Conservation (phyloP, 805 yeast genomes). For the Jamesozyma jinghongensis region DNA sequence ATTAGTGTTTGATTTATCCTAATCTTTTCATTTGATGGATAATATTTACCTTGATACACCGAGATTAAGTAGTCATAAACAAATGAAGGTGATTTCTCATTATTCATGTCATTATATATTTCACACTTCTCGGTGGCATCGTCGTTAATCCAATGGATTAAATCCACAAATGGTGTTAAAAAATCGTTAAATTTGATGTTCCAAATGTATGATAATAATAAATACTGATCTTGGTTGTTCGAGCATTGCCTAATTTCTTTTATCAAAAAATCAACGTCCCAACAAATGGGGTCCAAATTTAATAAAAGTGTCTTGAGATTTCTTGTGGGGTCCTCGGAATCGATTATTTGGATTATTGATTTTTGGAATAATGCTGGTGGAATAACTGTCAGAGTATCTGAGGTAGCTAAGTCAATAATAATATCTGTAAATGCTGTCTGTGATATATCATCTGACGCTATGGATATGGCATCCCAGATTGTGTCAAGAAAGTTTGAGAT, state of each 20-base stretch:
- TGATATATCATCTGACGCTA: neutral
- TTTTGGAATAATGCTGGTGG: slow-evolving; percentile 58
- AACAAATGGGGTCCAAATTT: slow-evolving; percentile 50
- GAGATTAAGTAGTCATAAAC: slow-evolving; percentile 58
- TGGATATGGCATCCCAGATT: slow-evolving; percentile 8
- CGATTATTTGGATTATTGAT: slow-evolving; percentile 46
- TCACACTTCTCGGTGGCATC: slow-evolving; percentile 2
- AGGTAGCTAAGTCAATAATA: neutral
- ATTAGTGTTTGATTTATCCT: slow-evolving; percentile 31
- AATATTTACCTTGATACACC: slow-evolving; percentile 66
- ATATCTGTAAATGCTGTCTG: slow-evolving; percentile 1
- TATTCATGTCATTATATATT: slow-evolving; percentile 2
- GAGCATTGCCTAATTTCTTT: slow-evolving; percentile 39
- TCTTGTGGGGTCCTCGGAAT: neutral
- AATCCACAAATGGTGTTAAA: slow-evolving; percentile 58
- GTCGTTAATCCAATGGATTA: slow-evolving; percentile 28
- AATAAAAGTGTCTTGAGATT: slow-evolving; percentile 61
- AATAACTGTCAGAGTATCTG: slow-evolving; percentile 30
- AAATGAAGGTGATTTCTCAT: slow-evolving; percentile 3
- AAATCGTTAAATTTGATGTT: slow-evolving; percentile 61
- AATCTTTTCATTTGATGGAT: slow-evolving; percentile 58
- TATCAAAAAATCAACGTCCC: slow-evolving; percentile 74
- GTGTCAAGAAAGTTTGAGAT: slow-evolving; percentile 3
- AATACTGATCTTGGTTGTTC: neutral
- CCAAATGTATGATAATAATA: slow-evolving; percentile 55